Evolutionary conservation across 1,139 yeast species (phyloP).

Genomic region (Debaryomycetaceae sp.): DNA sequence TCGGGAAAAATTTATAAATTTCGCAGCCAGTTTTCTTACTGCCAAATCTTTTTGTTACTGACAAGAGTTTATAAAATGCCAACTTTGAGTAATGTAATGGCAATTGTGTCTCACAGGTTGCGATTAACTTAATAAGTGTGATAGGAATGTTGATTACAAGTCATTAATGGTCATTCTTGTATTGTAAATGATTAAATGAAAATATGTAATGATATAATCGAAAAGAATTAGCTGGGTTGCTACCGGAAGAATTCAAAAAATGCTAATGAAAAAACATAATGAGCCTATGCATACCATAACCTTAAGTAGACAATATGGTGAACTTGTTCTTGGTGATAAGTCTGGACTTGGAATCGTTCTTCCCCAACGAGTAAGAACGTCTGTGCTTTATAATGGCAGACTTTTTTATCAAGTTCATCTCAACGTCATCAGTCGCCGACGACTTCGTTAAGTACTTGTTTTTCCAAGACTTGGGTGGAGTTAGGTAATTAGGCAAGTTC

Average conservation of each 20-base stretch:
- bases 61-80: too few relatives aligned
- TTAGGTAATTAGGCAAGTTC: slow-evolving; percentile 29
- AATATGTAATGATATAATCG: not conserved
- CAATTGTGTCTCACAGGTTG: too few relatives aligned
- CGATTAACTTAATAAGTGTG: too few relatives aligned
- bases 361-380: slow-evolving; percentile 40
- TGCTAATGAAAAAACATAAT: not conserved
- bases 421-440: slow-evolving; percentile 31
- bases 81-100: too few relatives aligned
- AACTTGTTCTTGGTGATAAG: slow-evolving; percentile 33
- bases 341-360: slow-evolving; percentile 32
- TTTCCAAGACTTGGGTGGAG: slow-evolving; percentile 28
- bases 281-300: not conserved
- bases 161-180: not conserved
- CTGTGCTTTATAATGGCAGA: slow-evolving; percentile 22
- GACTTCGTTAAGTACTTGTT: slow-evolving; percentile 24
- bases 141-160: too few relatives aligned
- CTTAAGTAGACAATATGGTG: slow-evolving; percentile 14
- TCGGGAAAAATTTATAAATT: not conserved
- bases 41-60: too few relatives aligned
- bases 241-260: not conserved
- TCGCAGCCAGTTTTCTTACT: not conserved
- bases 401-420: slow-evolving; percentile 18
- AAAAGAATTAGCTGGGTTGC: not conserved
- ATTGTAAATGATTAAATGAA: not conserved